A percentile compares a stretch with the other conserved stretches of the same genome.
Evolutionary conservation across 345 rosid species (phyloP).

Genomic region (Raphanus sativus): DNA sequence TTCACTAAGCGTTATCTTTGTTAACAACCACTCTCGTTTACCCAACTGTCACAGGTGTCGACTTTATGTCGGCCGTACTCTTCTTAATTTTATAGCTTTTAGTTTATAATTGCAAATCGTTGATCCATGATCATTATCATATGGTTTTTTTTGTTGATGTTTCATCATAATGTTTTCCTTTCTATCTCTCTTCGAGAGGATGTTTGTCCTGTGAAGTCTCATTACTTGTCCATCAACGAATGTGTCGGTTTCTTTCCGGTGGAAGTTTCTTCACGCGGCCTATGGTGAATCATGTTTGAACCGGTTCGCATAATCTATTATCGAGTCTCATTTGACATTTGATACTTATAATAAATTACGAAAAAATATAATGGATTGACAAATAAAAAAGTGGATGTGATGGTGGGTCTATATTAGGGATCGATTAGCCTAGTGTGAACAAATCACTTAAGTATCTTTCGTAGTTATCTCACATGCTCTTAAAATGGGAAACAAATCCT

Average conservation of each 20-base stretch:
- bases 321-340: not conserved
- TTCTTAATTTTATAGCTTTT: too few species aligned
- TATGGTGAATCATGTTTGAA: not conserved
- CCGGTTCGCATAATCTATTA: not conserved
- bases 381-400: too few species aligned
- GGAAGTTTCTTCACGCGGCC: not conserved
- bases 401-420: too few species aligned
- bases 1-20: not conserved
- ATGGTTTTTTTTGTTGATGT: not conserved
- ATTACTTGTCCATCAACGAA: not conserved
- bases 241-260: not conserved
- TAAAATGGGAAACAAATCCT: slow-evolving; percentile 53
- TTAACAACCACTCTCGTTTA: too few species aligned
- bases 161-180: not conserved
- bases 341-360: too few species aligned
- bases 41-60: too few species aligned
- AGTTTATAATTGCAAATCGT: not conserved
- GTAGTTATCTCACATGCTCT: slow-evolving; percentile 13
- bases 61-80: too few species aligned
- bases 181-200: not conserved
- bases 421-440: not conserved
- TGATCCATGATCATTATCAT: not conserved
- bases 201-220: not conserved
- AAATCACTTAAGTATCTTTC: slow-evolving; percentile 4
- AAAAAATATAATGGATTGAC: too few species aligned